Evolutionary conservation across 257 asterid species (phyloP).

Genomic region (Cinchona pubescens): DNA sequence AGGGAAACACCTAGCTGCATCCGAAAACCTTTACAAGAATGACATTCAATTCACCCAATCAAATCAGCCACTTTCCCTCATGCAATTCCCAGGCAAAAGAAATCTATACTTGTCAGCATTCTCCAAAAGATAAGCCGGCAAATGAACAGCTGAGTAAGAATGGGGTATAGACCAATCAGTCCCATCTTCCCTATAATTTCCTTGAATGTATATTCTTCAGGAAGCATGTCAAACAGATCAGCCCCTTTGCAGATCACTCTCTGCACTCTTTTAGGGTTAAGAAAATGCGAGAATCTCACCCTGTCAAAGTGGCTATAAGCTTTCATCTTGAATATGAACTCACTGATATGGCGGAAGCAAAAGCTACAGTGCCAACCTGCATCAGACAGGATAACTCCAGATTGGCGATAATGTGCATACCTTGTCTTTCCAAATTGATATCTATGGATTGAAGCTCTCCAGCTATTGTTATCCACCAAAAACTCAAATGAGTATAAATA

Average conservation of each 20-base stretch:
- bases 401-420: constrained; percentile 79
- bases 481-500: constrained; percentile 79
- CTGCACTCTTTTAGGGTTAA: constrained; percentile 70
- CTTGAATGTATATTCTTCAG: constrained; percentile 77
- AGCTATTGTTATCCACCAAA: constrained; percentile 65
- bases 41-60: constrained; percentile 8
- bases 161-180: constrained; percentile 67
- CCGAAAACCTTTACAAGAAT: constrained; percentile 36
- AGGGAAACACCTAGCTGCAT: constrained; percentile 33
- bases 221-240: constrained; percentile 81
- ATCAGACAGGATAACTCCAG: constrained; percentile 60
- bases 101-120: constrained; percentile 57
- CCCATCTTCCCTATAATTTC: constrained; percentile 87
- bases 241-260: constrained; percentile 71
- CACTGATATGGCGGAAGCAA: constrained; percentile 63
- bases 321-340: constrained; percentile 78
- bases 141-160: constrained; percentile 78
- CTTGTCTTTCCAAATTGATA: constrained; percentile 71
- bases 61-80: constrained; percentile 61
- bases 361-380: constrained; percentile 92
- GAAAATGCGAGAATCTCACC: constrained; percentile 67
- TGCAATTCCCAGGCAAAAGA: constrained; percentile 76
- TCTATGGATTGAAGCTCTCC: constrained; percentile 78
- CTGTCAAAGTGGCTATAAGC: constrained; percentile 80
- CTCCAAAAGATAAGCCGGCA: constrained; percentile 79